Evolutionary conservation across 495 filamentous ascomycete genomes (phyloP).

Genomic region (Daldinia loculata): DNA sequence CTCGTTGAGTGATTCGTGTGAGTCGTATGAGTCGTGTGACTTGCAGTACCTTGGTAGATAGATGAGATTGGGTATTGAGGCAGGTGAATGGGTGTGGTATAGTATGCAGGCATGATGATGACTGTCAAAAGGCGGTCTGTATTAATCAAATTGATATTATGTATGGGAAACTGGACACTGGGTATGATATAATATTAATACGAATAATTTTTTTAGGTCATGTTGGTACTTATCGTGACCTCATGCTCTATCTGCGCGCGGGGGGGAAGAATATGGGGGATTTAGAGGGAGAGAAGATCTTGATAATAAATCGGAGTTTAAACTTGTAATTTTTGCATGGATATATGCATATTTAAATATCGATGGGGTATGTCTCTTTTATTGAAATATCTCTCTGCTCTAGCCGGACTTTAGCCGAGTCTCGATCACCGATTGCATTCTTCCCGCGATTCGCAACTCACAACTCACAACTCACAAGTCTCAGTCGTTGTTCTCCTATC

Average conservation of each 20-base stretch:
- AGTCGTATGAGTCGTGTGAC: constrained; percentile 15
- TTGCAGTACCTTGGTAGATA: constrained; percentile 1
- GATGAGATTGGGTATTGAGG: constrained; percentile 20
- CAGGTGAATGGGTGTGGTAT: constrained; percentile 14
- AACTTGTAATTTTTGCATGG: neutral
- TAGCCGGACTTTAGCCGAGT: constrained; percentile 2
- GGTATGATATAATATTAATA: constrained; percentile 30
- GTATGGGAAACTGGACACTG: constrained; percentile 1
- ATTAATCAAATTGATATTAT: constrained; percentile 31
- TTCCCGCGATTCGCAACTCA: neutral
- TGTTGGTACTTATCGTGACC: constrained; percentile 26
- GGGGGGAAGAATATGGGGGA: constrained; percentile 1
- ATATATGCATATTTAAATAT: neutral
- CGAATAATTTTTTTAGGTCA: constrained; percentile 11
- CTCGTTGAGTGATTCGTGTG: neutral
- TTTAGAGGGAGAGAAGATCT: constrained; percentile 1
- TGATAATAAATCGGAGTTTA: constrained; percentile 19
- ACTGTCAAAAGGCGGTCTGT: constrained; percentile 32
- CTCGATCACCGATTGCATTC: neutral
- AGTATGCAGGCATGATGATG: constrained; percentile 1
- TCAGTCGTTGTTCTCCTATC: neutral
- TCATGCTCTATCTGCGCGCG: constrained; percentile 6
- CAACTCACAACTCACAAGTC: neutral
- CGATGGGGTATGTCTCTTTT: neutral
- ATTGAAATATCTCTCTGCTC: neutral